Percentiles rank a stretch among this genome's conserved stretches.
phyloP scores from a whole-genome alignment of 108 stramenopile genomes.

The Fistulifera pelliculosa region DNA sequence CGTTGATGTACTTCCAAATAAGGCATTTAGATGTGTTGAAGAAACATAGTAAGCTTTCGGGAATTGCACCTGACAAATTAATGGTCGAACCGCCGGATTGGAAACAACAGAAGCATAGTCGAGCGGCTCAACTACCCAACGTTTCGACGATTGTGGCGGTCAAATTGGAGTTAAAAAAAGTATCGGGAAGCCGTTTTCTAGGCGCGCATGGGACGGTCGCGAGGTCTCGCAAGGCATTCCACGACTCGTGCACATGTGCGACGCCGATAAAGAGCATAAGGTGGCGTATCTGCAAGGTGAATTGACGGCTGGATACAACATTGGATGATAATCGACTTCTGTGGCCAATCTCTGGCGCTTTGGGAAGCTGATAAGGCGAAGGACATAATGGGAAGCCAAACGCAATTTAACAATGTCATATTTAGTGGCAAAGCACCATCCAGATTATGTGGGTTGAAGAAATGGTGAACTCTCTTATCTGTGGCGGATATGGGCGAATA shows the following conservation, averaged over 20 bases:
- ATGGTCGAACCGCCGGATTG: slow-evolving; percentile 21
- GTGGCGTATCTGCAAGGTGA: slow-evolving; percentile 19
- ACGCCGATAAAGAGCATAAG: slow-evolving; percentile 19
- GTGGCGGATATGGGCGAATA: too few relatives aligned
- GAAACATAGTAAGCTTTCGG: slow-evolving; percentile 8
- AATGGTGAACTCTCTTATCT: slow-evolving; percentile 36
- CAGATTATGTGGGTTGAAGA: slow-evolving; percentile 32
- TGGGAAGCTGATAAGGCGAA: slow-evolving; percentile 20
- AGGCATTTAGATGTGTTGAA: slow-evolving; percentile 7
- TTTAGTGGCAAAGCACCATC: slow-evolving; percentile 27
- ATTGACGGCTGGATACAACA: slow-evolving; percentile 26
- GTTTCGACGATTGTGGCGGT: slow-evolving; percentile 27
- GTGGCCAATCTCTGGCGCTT: slow-evolving; percentile 16
- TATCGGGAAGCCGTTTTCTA: slow-evolving; percentile 29
- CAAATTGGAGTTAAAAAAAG: slow-evolving; percentile 30
- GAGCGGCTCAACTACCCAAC: background rate
- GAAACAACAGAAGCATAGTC: slow-evolving; percentile 7
- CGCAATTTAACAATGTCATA: slow-evolving; percentile 10
- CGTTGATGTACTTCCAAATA: too few relatives aligned
- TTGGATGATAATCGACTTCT: slow-evolving; percentile 24
- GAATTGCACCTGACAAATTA: slow-evolving; percentile 9
- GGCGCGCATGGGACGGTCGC: slow-evolving; percentile 11
- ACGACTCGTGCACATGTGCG: slow-evolving; percentile 27
- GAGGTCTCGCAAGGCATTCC: slow-evolving; percentile 7
- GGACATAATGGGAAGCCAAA: slow-evolving; percentile 24